A percentile compares a stretch with the other conserved stretches of the same genome.
Conservation (phyloP, 1,284 basidiomycete genomes). For the Heterobasidion irregulare region DNA sequence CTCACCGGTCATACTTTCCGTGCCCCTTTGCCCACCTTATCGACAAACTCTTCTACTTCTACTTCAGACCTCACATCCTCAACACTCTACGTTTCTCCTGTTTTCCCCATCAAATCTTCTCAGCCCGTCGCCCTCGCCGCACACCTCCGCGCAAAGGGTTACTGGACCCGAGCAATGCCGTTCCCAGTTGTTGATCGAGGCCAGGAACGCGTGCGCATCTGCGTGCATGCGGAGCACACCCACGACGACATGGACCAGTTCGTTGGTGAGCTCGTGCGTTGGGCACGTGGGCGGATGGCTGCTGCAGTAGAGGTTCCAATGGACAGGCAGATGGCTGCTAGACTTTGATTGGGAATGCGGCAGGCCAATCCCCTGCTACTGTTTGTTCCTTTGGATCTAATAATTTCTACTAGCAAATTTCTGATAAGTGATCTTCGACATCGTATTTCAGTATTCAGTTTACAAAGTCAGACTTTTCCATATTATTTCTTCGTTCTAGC, state of each 20-base stretch:
- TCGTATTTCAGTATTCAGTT: too few species aligned
- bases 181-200: not conserved
- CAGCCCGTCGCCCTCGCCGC: not conserved
- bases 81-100: not conserved
- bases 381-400: too few species aligned
- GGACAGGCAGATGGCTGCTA: too few species aligned
- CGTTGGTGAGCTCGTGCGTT: not conserved
- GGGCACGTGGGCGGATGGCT: not conserved
- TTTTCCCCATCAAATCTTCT: not conserved
- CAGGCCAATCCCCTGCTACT: too few species aligned
- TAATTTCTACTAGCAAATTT: too few species aligned
- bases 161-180: not conserved
- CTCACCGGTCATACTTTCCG: not conserved
- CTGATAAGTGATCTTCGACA: too few species aligned
- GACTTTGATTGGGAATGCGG: too few species aligned
- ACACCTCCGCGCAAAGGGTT: not conserved
- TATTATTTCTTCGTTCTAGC: too few species aligned
- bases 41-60: not conserved
- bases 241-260: slow-evolving; percentile 1
- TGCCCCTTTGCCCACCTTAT: not conserved
- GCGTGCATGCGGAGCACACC: not conserved
- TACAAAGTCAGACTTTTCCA: too few species aligned
- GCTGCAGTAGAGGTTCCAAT: too few species aligned
- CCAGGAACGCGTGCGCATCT: not conserved
- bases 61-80: not conserved